Conservation (phyloP, 352 stramenopile genomes). For the Phytopythium mirpurense region DNA sequence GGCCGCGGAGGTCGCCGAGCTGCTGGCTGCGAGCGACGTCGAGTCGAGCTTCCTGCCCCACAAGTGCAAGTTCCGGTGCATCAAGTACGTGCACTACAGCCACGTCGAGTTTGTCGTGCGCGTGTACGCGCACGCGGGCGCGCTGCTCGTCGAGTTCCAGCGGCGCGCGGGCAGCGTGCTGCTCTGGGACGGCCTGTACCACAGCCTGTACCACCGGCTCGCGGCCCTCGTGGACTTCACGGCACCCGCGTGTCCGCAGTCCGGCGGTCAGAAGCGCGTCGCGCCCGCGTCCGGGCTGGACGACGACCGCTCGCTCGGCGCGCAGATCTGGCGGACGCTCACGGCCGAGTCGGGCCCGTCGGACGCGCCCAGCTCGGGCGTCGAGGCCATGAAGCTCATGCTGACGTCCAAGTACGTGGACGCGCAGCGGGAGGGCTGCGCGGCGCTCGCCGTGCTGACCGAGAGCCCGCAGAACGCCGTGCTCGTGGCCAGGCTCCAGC, state of each 20-base stretch:
- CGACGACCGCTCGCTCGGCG: constrained; percentile 36
- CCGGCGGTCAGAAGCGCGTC: constrained; percentile 56
- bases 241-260: constrained; percentile 56
- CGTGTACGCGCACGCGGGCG: constrained; percentile 41
- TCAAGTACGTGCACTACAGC: constrained; percentile 84
- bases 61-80: constrained; percentile 86
- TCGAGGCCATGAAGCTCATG: constrained; percentile 86
- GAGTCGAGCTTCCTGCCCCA: constrained; percentile 60
- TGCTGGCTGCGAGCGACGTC: constrained; percentile 56
- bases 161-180: constrained; percentile 65
- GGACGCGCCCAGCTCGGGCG: constrained; percentile 50
- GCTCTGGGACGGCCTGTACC: constrained; percentile 80
- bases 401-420: constrained; percentile 67
- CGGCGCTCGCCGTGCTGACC: constrained; percentile 63
- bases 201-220: constrained; percentile 61
- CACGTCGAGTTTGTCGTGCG: constrained; percentile 77
- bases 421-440: constrained; percentile 69
- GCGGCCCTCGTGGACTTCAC: constrained; percentile 35
- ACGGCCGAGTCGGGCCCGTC: constrained; percentile 14
- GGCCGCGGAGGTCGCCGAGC: constrained; percentile 31
- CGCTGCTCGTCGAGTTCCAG: constrained; percentile 72
- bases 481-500: constrained; percentile 45
- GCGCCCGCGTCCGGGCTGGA: constrained; percentile 12
- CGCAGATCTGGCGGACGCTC: constrained; percentile 57
- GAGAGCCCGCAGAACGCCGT: constrained; percentile 56